Evolutionary conservation across 176 grass and related monocot species (phyloP).

Genomic region (Raddia distichophylla): DNA sequence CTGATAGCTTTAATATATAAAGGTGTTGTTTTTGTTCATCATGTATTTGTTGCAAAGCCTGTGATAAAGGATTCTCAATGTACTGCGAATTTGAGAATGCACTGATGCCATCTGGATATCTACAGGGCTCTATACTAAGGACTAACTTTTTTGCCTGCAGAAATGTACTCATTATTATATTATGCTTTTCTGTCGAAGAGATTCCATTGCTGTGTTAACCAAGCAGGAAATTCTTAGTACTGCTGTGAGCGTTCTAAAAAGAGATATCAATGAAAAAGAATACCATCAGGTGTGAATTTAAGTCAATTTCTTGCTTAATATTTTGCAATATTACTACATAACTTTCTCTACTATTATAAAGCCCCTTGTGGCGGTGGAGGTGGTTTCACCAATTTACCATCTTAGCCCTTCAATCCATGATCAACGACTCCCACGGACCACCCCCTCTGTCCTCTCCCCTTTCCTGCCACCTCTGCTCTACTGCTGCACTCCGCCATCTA

Average conservation of each 20-base stretch:
- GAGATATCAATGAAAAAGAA: constrained; percentile 53
- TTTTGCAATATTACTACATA: neutral
- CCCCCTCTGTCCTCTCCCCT: too few species aligned
- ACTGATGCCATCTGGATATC: constrained; percentile 21
- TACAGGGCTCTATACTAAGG: constrained; percentile 9
- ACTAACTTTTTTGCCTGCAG: constrained; percentile 32
- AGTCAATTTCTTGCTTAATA: constrained; percentile 16
- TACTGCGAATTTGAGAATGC: constrained; percentile 26
- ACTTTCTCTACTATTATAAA: too few species aligned
- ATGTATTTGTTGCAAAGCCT: constrained; percentile 55
- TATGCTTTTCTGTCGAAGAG: constrained; percentile 44
- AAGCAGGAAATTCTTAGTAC: constrained; percentile 58
- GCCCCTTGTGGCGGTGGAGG: too few species aligned
- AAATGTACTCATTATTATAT: constrained; percentile 40
- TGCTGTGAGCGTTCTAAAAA: constrained; percentile 20
- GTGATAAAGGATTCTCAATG: constrained; percentile 1
- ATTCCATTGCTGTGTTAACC: constrained; percentile 44
- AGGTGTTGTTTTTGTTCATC: constrained; percentile 56
- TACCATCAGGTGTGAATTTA: constrained; percentile 60
- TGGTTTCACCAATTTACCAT: too few species aligned
- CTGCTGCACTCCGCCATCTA: too few species aligned
- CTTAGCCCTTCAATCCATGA: too few species aligned
- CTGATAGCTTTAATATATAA: constrained; percentile 19
- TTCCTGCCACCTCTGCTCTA: too few species aligned
- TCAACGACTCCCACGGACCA: too few species aligned